These are phyloP conservation scores for Sabuloglossum arenarium DNA, from an alignment of 495 filamentous ascomycete genomes.

Conservation along the genomic window DNA sequence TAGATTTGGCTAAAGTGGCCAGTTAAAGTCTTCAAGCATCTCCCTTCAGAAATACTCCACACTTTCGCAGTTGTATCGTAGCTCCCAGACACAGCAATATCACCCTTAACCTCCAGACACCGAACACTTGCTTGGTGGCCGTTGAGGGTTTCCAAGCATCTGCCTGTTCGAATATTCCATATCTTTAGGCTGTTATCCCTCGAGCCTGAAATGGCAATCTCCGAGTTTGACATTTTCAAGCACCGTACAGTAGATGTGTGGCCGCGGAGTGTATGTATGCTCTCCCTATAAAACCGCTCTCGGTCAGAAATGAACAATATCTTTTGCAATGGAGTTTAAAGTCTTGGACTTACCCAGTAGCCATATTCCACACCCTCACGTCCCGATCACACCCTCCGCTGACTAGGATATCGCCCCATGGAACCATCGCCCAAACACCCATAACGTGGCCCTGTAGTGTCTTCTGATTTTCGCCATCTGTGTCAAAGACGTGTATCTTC, in stretches of 20 bases:
- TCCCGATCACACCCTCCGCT: slow-evolving; percentile 94
- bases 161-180: slow-evolving; percentile 77
- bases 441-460: slow-evolving; percentile 91
- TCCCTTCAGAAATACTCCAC: slow-evolving; percentile 89
- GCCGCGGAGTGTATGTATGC: slow-evolving; percentile 68
- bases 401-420: slow-evolving; percentile 87
- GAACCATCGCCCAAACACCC: slow-evolving; percentile 99
- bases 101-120: slow-evolving; percentile 87
- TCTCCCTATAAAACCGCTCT: slow-evolving; percentile 24
- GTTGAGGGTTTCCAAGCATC: slow-evolving; percentile 77
- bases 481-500: slow-evolving; percentile 94
- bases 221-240: slow-evolving; percentile 87
- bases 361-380: slow-evolving; percentile 94
- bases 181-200: slow-evolving; percentile 85
- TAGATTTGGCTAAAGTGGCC: slow-evolving; percentile 99
- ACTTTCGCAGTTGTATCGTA: slow-evolving; percentile 95
- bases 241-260: slow-evolving; percentile 95
- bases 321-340: not conserved
- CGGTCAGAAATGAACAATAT: not conserved
- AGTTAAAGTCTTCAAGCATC: slow-evolving; percentile 70
- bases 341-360: slow-evolving; percentile 52
- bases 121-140: slow-evolving; percentile 94
- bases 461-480: slow-evolving; percentile 66
- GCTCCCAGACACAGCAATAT: slow-evolving; percentile 86
- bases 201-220: slow-evolving; percentile 89